phyloP scores from a whole-genome alignment of 202 grass and related monocot species.

The Dendrocalamus latiflorus region DNA sequence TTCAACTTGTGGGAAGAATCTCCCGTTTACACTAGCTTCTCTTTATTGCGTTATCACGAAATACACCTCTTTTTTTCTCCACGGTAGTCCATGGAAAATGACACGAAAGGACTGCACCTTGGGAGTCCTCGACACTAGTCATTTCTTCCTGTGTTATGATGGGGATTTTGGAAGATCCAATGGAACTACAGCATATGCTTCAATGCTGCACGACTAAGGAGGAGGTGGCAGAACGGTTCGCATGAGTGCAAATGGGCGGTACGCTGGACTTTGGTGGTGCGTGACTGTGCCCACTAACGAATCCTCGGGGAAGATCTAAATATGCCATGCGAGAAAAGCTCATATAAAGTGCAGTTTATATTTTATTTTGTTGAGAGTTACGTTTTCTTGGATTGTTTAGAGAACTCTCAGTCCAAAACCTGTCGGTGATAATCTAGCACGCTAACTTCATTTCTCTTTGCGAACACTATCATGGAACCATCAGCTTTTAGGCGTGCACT shows the following conservation, averaged over 20 bases:
- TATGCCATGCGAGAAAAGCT: constrained; percentile 23
- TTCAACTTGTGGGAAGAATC: constrained; percentile 26
- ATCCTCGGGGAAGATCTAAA: constrained; percentile 16
- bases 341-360: background rate
- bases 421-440: background rate
- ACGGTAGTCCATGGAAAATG: too few relatives aligned
- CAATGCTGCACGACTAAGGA: background rate
- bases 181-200: too few relatives aligned
- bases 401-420: background rate
- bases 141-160: too few relatives aligned
- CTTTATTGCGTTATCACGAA: constrained; percentile 4
- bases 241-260: background rate
- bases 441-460: background rate
- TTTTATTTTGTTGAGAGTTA: background rate
- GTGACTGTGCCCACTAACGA: constrained; percentile 27
- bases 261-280: background rate
- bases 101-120: too few relatives aligned
- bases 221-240: background rate
- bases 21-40: background rate
- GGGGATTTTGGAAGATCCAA: too few relatives aligned
- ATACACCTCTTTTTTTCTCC: too few relatives aligned
- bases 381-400: background rate
- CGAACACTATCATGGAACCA: background rate
- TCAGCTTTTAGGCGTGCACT: background rate
- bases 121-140: too few relatives aligned